phyloP scores from a whole-genome alignment of 495 filamentous ascomycete genomes.

The Chaetomium tenue region DNA sequence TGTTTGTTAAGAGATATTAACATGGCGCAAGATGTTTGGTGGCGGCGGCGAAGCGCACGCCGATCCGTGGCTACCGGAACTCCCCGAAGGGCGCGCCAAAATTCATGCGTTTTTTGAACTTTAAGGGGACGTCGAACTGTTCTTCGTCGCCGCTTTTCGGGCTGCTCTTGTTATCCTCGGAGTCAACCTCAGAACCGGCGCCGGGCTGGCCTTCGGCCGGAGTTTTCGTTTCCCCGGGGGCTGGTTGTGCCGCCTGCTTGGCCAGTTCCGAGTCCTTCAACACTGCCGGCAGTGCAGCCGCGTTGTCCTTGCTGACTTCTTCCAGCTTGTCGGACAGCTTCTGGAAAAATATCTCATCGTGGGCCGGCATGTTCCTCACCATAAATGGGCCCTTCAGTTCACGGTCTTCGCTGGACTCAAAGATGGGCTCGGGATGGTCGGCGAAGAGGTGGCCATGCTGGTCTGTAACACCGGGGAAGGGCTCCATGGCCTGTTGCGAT shows the following conservation, averaged over 20 bases:
- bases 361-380: conserved; percentile 46
- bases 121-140: conserved; percentile 53
- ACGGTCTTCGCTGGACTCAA: conserved; percentile 37
- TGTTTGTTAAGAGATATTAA: background rate
- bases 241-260: conserved; percentile 4
- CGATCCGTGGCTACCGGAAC: conserved; percentile 13
- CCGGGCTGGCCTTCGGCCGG: conserved; percentile 23
- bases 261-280: conserved; percentile 28
- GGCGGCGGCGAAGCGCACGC: background rate
- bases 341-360: conserved; percentile 49
- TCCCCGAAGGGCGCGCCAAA: conserved; percentile 53
- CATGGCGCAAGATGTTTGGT: background rate
- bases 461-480: background rate
- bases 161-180: conserved; percentile 22
- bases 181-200: conserved; percentile 14
- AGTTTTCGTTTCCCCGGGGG: conserved; percentile 3
- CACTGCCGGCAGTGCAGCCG: conserved; percentile 42
- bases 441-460: conserved; percentile 17
- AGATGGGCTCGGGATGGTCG: conserved; percentile 30
- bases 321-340: conserved; percentile 46
- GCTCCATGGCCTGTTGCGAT: background rate
- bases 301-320: conserved; percentile 37
- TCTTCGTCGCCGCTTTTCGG: conserved; percentile 41
- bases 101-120: conserved; percentile 59
- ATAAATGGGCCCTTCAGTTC: conserved; percentile 46